phyloP scores from a whole-genome alignment of 768 basidiomycete genomes.

The Agaricus sinodeliciosus region DNA sequence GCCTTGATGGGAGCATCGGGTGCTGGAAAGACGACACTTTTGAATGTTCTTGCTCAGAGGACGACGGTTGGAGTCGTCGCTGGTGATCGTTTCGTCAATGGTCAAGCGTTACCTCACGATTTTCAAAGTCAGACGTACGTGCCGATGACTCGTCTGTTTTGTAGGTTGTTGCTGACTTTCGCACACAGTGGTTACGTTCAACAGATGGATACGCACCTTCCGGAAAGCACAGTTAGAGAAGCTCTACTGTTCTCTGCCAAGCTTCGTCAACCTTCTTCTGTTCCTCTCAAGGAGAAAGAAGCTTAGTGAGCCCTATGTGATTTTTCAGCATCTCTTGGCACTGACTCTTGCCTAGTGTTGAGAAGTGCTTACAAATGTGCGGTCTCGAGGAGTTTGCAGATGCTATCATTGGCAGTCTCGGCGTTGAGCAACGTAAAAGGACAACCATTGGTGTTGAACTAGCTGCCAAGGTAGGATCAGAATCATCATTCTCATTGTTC shows the following conservation, averaged over 20 bases:
- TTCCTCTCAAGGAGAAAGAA: conserved; percentile 67
- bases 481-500: neutral
- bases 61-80: conserved; percentile 38
- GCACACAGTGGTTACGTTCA: conserved; percentile 62
- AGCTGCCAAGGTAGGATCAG: conserved; percentile 63
- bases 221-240: conserved; percentile 75
- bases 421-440: conserved; percentile 71
- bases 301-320: conserved; percentile 50
- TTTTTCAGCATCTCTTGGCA: neutral
- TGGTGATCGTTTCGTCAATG: conserved; percentile 52
- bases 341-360: conserved; percentile 23
- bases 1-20: conserved; percentile 66
- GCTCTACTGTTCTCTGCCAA: conserved; percentile 78
- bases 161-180: neutral
- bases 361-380: conserved; percentile 53
- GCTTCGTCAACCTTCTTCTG: conserved; percentile 66
- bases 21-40: conserved; percentile 51
- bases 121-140: conserved; percentile 56
- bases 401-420: conserved; percentile 57
- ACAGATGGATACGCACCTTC: conserved; percentile 77
- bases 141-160: neutral
- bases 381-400: conserved; percentile 58
- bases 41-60: conserved; percentile 52
- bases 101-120: conserved; percentile 43
- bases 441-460: conserved; percentile 87